Base-by-base conservation (phyloP, 495 filamentous ascomycete genomes). In the Xylaria flabelliformis region DNA sequence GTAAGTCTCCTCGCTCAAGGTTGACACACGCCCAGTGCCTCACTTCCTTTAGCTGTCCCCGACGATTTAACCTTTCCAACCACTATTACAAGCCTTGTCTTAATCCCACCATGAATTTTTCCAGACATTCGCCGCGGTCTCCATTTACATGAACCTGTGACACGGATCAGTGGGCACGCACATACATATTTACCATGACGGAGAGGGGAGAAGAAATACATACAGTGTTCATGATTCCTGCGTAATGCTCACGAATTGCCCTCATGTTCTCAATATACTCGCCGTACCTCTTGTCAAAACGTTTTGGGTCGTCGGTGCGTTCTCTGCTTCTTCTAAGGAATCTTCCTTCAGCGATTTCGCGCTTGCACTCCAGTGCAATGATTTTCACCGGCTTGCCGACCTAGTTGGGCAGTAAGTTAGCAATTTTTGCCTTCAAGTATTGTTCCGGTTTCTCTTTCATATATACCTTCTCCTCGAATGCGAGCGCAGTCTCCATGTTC, bases 391-490 rank as follows among this genome's bases (percentile, higher is more conserved):
- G 76, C 29, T 69, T 70, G 48, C 62, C 65, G n/a, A 78, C 71
- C 78, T 80, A n/a, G 12, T 42, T 42, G 34, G n/a, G 4, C 17
- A 17, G 10, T 51, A 34, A 15, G 36, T 72, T 36, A 69, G 69
- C 34, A 59, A 59, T 32, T 34, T 66, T 4, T 29, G 21, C 46
- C 15, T 10, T 39, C 46, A 42, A 4, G 24, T 7, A 41, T 13
- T 24, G 32, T 15, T 34, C 15, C 0, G 5, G 13, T 1, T 41
- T 26, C 32, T 48, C 41, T 34, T 7, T 15, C 12, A 32, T 34
- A 4, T 73, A 42, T 58, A 83, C 82, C 62, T 72, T 51, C 4
- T 59, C 61, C 61, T 81, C 78, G 24, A 84, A 83, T 19, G 46
- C 73, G 5, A 48, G 29, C 12, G 74, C 70, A 48, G 80, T 80